phyloP scores from a whole-genome alignment of 2,329 filamentous ascomycete genomes.

The Fusarium sp. region DNA sequence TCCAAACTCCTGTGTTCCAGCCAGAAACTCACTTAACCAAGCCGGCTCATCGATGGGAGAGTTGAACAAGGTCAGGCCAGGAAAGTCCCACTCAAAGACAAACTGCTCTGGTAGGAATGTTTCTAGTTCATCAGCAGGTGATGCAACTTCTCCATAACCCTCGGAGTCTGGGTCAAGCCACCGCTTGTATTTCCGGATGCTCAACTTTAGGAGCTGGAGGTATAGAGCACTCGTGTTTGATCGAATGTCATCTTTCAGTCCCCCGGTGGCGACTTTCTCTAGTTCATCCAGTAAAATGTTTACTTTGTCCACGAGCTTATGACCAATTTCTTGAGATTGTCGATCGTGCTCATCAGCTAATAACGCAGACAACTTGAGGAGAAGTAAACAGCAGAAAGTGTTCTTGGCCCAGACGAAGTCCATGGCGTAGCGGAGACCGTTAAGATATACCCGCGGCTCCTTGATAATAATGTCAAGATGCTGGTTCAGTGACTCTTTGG shows the following conservation, averaged over 20 bases:
- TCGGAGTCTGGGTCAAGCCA: not conserved
- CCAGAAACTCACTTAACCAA: slow-evolving; percentile 19
- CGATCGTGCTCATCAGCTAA: not conserved
- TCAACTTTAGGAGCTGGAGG: slow-evolving; percentile 13
- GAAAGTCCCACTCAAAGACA: slow-evolving; percentile 32
- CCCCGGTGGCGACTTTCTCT: not conserved
- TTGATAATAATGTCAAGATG: slow-evolving; percentile 23
- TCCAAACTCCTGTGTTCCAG: slow-evolving; percentile 15
- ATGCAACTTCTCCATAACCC: accelerated
- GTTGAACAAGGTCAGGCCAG: slow-evolving; percentile 12
- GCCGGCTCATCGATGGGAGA: slow-evolving; percentile 14
- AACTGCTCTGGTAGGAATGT: slow-evolving; percentile 26
- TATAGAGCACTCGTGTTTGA: slow-evolving; percentile 21
- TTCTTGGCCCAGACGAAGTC: slow-evolving; percentile 33
- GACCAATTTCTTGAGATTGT: not conserved
- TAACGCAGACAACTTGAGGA: slow-evolving; percentile 15
- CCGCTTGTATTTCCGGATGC: slow-evolving; percentile 29
- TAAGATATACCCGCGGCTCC: slow-evolving; percentile 23
- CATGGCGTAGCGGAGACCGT: slow-evolving; percentile 24
- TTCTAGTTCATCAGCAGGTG: not conserved
- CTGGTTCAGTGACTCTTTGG: slow-evolving; percentile 9
- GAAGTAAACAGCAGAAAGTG: slow-evolving; percentile 18
- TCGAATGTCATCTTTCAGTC: slow-evolving; percentile 1
- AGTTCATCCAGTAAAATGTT: not conserved
- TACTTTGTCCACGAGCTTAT: not conserved